Evolutionary conservation across 2,329 filamentous ascomycete species (phyloP).

Genomic region (Scedosporium boydii): DNA sequence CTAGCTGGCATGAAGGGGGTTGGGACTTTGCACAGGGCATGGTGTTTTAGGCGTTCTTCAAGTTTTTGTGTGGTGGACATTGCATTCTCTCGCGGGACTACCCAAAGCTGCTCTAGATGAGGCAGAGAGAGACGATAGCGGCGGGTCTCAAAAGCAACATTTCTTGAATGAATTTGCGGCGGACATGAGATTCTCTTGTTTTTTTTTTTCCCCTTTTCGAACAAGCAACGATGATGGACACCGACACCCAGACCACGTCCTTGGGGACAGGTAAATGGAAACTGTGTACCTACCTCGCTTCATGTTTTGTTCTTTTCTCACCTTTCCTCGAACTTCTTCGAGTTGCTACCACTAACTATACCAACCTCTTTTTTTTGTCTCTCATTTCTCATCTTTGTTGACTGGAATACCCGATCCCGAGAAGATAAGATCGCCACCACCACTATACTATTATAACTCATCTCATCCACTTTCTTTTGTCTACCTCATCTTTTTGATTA

Average conservation of each 20-base stretch:
- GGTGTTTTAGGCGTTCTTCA: constrained; percentile 5
- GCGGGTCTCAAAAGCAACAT: neutral
- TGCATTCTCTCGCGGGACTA: neutral
- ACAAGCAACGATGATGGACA: neutral
- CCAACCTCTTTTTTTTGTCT: constrained; percentile 3
- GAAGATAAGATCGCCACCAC: neutral
- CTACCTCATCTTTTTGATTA: neutral
- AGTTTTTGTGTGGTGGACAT: neutral
- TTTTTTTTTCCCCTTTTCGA: neutral
- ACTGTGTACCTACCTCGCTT: neutral
- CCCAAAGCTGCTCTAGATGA: neutral
- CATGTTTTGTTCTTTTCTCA: neutral
- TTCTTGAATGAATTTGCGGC: neutral
- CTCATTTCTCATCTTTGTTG: constrained; percentile 7
- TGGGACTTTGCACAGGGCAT: constrained; percentile 2
- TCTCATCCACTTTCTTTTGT: constrained; percentile 2
- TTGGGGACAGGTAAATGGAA: neutral
- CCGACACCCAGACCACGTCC: neutral
- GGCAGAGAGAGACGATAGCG: neutral
- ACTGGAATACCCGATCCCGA: neutral
- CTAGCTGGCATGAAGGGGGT: neutral
- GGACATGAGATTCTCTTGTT: neutral
- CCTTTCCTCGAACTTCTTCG: neutral
- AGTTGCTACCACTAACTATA: neutral
- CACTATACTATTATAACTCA: neutral